These are phyloP conservation scores for Nakataea oryzae DNA, from an alignment of 2,329 filamentous ascomycete genomes.

Conservation along the genomic window DNA sequence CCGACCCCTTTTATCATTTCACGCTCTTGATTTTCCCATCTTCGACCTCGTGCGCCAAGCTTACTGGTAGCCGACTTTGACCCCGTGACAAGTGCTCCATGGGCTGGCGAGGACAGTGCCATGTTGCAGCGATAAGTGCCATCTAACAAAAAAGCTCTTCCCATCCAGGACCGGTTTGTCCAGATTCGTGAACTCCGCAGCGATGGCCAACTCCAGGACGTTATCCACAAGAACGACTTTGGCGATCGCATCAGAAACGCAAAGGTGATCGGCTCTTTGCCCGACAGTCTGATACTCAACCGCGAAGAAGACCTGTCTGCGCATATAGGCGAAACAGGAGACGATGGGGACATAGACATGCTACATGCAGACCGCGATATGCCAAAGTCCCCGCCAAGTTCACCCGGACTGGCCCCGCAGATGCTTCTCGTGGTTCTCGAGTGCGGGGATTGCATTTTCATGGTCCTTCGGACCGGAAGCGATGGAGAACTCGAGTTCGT, in stretches of 20 bases:
- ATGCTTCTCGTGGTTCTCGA: conserved; percentile 68
- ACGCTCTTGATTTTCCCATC: background rate
- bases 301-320: conserved; percentile 11
- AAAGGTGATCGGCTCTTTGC: conserved; percentile 55
- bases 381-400: conserved; percentile 7
- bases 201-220: conserved; percentile 61
- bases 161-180: conserved; percentile 58
- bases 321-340: conserved; percentile 24
- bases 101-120: background rate
- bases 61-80: background rate
- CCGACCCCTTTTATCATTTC: background rate
- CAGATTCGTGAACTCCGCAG: conserved; percentile 66
- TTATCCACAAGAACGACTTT: conserved; percentile 74
- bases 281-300: conserved; percentile 22
- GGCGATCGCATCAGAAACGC: conserved; percentile 70
- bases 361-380: conserved; percentile 14
- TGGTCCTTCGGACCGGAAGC: conserved; percentile 48
- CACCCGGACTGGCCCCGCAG: conserved; percentile 56
- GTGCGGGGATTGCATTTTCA: conserved; percentile 62
- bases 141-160: conserved; percentile 6
- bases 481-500: conserved; percentile 48
- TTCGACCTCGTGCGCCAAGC: background rate
- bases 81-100: background rate
- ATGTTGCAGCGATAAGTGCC: background rate
- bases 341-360: conserved; percentile 24